phyloP scores from a whole-genome alignment of 306 rosid species.

The Oemleria cerasiformis region DNA sequence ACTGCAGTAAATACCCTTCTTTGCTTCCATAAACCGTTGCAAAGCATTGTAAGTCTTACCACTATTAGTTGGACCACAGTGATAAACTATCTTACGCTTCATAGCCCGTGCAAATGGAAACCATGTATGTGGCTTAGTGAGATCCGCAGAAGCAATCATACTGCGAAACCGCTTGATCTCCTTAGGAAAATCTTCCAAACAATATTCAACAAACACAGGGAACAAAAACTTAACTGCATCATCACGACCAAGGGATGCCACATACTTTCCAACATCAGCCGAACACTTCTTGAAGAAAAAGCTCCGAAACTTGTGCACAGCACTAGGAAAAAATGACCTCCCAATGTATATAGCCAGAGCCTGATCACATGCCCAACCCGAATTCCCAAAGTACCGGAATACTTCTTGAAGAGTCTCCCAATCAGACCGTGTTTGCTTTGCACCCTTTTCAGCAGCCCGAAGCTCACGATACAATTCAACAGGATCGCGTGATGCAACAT shows the following conservation, averaged over 20 bases:
- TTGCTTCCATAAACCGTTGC: constrained; percentile 83
- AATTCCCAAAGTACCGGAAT: constrained; percentile 41
- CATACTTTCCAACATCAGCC: constrained; percentile 46
- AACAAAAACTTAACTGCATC: constrained; percentile 73
- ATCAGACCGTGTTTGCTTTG: constrained; percentile 34
- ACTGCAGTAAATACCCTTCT: constrained; percentile 79
- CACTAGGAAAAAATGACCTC: constrained; percentile 81
- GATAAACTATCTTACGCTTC: constrained; percentile 88
- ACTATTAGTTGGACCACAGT: constrained; percentile 96
- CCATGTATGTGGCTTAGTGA: constrained; percentile 88
- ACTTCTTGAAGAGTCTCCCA: constrained; percentile 40
- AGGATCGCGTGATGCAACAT: constrained; percentile 45
- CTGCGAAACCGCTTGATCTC: constrained; percentile 68
- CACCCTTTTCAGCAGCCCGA: constrained; percentile 29
- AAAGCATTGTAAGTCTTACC: constrained; percentile 92
- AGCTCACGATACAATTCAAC: constrained; percentile 57
- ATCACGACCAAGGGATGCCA: constrained; percentile 66
- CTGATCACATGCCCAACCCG: constrained; percentile 88
- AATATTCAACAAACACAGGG: constrained; percentile 80
- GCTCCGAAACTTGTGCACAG: constrained; percentile 49
- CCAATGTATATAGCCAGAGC: constrained; percentile 93
- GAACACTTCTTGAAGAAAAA: constrained; percentile 56
- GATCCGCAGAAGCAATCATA: constrained; percentile 71
- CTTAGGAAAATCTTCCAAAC: constrained; percentile 65
- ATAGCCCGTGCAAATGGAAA: constrained; percentile 92